Evolutionary conservation across 2,329 filamentous ascomycete species (phyloP), one percentile per base, ranked within the genome.

Genomic region (Colletotrichum coccodes): DNA sequence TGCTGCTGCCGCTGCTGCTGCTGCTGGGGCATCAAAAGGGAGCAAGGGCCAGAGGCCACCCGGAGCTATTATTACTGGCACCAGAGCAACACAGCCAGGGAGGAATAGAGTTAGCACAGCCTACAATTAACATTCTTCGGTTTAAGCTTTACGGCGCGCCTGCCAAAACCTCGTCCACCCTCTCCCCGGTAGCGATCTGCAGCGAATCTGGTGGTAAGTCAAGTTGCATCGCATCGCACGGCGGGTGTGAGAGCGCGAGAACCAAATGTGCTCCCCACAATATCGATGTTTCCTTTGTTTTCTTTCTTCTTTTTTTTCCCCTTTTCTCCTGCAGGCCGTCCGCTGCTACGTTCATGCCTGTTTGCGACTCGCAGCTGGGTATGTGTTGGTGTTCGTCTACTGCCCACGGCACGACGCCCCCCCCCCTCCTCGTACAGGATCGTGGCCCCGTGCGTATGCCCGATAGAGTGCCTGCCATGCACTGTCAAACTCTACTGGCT

Each of bases 121-220:
- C 50, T 36, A 53, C 62, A 34, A 34, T 40, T 52, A 18, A 16
- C 38, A 40, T 52, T 28, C 50, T 32, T 40, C 16, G 59, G 26
- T 23, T 47, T 50, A 63, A 67, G 42, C 50, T 67, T 60, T 63
- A 42, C 42, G 42, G 50, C 28, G 42, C 50, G 59, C 26, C 64
- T 52, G 58, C 58, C 57, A 66, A 47, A 47, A 56, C 16, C 57
- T 66, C 57, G 32, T 21, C 42, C 18, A 11, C 58, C 50, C 36
- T 23, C 30, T 44, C 26, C 21, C 47, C 9, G 34, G 50, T 21
- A 57, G 42, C 59, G 64, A 67, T 67, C 58, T 49, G 30, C 64
- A 26, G 38, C n/a, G 42, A 34, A 40, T 40, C 26, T 62, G 56
- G 4, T 49, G 56, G 56, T 16, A 49, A 30, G 40, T 49, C 28